Conservation (phyloP, 1,139 yeast genomes). For the Magnusiomyces clavatus region DNA sequence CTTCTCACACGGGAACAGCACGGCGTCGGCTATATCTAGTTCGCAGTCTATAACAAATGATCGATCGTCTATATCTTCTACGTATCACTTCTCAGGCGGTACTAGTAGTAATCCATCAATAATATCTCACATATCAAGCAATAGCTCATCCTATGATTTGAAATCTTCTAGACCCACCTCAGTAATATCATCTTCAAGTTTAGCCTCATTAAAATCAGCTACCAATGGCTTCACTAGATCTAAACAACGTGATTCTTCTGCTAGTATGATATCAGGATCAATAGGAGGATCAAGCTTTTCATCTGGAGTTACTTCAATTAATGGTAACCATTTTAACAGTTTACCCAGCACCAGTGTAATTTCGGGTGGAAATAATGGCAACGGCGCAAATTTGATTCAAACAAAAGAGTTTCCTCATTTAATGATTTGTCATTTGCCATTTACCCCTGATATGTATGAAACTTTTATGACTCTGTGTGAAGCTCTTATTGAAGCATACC, state of each 20-base stretch:
- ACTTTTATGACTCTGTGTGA: conserved; percentile 27
- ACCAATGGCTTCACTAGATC: neutral
- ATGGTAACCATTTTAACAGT: neutral
- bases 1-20: neutral
- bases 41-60: conserved; percentile 1
- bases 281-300: neutral
- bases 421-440: conserved; percentile 24
- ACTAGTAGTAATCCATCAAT: neutral
- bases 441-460: conserved; percentile 26
- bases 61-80: conserved; percentile 1
- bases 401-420: conserved; percentile 19
- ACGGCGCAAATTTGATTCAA: conserved; percentile 6
- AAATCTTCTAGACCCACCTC: neutral
- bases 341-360: conserved; percentile 4
- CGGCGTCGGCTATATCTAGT: conserved; percentile 1
- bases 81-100: neutral
- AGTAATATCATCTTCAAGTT: neutral
- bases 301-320: neutral
- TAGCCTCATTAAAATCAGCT: neutral
- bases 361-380: conserved; percentile 5
- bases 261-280: neutral
- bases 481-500: conserved; percentile 23
- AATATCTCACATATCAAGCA: neutral
- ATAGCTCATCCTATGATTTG: neutral
- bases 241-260: neutral